phyloP scores from a whole-genome alignment of 768 basidiomycete genomes.

The Lactarius akahatsu region DNA sequence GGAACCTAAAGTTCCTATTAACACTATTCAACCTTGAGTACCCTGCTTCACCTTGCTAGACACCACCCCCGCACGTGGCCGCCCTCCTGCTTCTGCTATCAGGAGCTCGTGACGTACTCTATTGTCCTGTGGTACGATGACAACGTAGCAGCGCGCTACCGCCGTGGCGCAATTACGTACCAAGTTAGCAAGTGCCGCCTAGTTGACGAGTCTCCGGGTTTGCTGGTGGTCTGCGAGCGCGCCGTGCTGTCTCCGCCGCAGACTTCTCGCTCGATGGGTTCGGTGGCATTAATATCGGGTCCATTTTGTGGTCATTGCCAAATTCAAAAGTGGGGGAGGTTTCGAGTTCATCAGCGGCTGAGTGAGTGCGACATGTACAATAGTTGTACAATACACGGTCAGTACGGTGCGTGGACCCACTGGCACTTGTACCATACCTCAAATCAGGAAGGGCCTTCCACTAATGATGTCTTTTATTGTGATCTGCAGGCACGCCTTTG shows the following conservation, averaged over 20 bases:
- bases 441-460: neutral
- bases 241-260: neutral
- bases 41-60: neutral
- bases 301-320: neutral
- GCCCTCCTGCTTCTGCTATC: neutral
- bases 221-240: neutral
- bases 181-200: neutral
- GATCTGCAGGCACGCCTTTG: neutral
- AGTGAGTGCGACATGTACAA: neutral
- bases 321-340: neutral
- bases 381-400: neutral
- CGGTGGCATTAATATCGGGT: neutral
- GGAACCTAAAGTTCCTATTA: neutral
- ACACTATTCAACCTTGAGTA: neutral
- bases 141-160: constrained; percentile 1
- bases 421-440: neutral
- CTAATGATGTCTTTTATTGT: constrained; percentile 1
- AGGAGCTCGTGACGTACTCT: neutral
- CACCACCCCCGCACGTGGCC: neutral
- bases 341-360: constrained; percentile 3
- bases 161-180: neutral
- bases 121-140: neutral
- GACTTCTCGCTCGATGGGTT: constrained; percentile 1
- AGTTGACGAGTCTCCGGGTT: neutral
- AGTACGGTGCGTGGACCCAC: neutral